These are phyloP conservation scores for slime mould (Dictyostelium discoideum) DNA, from an alignment of 78 protist genomes.

Conservation along the genomic window DNA sequence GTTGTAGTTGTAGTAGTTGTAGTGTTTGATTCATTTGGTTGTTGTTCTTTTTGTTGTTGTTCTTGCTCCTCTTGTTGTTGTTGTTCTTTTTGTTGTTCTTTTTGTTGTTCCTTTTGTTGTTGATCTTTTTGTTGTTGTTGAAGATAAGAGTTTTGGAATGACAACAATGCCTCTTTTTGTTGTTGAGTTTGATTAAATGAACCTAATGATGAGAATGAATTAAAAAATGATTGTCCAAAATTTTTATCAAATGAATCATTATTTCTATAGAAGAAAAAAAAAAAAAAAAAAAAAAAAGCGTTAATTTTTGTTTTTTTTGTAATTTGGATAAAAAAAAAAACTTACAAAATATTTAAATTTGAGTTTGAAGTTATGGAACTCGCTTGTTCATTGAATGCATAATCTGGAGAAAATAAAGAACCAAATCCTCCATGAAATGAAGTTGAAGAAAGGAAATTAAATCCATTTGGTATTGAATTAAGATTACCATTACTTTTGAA, in stretches of 20 bases:
- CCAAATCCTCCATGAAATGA: not conserved
- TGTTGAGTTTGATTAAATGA: not conserved
- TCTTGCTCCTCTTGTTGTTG: not conserved
- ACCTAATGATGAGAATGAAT: slow-evolving; percentile 7
- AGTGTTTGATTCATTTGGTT: not conserved
- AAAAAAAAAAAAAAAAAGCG: not conserved
- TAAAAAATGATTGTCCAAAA: slow-evolving; percentile 9
- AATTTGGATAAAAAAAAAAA: not conserved
- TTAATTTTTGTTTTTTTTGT: not conserved
- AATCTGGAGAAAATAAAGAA: not conserved
- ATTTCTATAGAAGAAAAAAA: not conserved
- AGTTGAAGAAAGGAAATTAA: slow-evolving; percentile 1
- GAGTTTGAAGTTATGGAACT: not conserved
- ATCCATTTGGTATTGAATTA: not conserved
- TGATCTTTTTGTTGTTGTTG: slow-evolving; percentile 7
- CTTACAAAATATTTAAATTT: slow-evolving; percentile 10
- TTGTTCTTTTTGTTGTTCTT: not conserved
- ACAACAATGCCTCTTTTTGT: not conserved
- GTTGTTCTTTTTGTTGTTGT: not conserved
- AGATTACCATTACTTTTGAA: not conserved
- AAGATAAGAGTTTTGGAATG: not conserved
- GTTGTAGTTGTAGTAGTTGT: not conserved
- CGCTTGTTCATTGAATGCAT: not conserved
- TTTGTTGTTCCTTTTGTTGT: not conserved
- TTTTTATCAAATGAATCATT: slow-evolving; percentile 6